A percentile compares a stretch with the other conserved stretches of the same genome.
Conservation (phyloP, 192 early-diverging fungal genomes). For the Diversispora eburnea region DNA sequence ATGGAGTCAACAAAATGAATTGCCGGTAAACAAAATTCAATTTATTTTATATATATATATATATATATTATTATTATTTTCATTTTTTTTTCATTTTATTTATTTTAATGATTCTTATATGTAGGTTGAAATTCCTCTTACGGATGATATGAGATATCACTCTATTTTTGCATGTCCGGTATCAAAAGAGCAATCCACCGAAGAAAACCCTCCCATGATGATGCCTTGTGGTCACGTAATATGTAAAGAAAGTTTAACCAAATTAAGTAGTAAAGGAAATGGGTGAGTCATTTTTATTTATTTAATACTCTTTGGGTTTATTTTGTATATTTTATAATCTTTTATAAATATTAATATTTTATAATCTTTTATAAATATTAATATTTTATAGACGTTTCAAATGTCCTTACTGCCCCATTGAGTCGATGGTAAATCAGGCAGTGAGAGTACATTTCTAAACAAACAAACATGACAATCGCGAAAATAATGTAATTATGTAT, state of each 20-base stretch:
- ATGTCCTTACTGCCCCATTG: slow-evolving; percentile 95
- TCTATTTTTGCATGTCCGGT: slow-evolving; percentile 97
- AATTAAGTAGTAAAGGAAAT: slow-evolving; percentile 73
- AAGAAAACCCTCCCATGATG: slow-evolving; percentile 97
- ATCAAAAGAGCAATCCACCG: slow-evolving; percentile 87
- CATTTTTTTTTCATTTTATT: not conserved
- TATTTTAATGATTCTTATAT: not conserved
- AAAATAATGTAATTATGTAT: not conserved
- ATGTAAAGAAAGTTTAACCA: slow-evolving; percentile 82
- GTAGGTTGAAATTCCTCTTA: slow-evolving; percentile 82
- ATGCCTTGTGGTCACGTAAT: slow-evolving; percentile 96
- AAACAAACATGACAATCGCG: too few relatives aligned
- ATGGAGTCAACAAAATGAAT: slow-evolving; percentile 89
- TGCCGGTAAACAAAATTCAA: slow-evolving; percentile 59
- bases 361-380: not conserved
- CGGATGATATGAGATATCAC: slow-evolving; percentile 85
- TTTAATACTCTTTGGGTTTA: not conserved
- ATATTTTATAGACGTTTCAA: slow-evolving; percentile 66
- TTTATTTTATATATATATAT: not conserved
- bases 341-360: not conserved
- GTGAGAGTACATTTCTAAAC: slow-evolving; percentile 74
- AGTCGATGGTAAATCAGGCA: slow-evolving; percentile 75
- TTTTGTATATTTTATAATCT: not conserved
- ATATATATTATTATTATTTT: not conserved
- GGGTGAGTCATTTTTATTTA: slow-evolving; percentile 37